Evolutionary conservation across 106 monocot genomes (phyloP), one percentile per base, ranked within the genome.

Genomic region (Dioscorea dumetorum): DNA sequence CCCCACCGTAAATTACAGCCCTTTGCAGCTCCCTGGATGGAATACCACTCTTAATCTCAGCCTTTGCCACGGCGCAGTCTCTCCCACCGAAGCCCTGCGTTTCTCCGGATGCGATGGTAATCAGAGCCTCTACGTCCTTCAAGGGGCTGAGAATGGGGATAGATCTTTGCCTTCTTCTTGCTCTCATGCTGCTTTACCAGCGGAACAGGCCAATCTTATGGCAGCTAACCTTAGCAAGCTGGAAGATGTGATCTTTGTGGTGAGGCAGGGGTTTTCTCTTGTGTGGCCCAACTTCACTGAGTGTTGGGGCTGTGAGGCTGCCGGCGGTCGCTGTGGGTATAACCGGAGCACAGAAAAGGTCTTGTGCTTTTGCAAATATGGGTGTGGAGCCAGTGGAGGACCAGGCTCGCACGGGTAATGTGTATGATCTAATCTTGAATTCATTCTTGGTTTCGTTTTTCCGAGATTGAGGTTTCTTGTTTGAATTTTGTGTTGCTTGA

Each of bases 241-340:
- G 31, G 7, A 63, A 12, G 19, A 63, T 14, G 12, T 63, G 63
- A 8, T 18, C 4, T 32, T 13, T 2, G 32, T 63, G 31, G 10
- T 63, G 13, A 19, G 2, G 2, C 34, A 17, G 2, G 63, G 63
- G 10, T 63, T 63, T 16, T 12, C 24, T 9, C 34, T 63, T 28
- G 0, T 4, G 34, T 63, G 63, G 63, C 24, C 4, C 4, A 63
- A 63, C 63, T 28, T 12, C 17, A 63, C 63, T 9, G 3, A 33
- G 7, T 63, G 63, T 16, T 63, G 63, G 63, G 63, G 35, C 31
- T 63, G 63, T 14, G 32, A 33, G 32, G 34, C 33, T 5, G 34
- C 31, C 32, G 63, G 63, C 24, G 63, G 63, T 2, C 63, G 63
- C 15, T 63, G 63, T 33, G 63, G 63, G 63, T 31, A 33, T 33